Evolutionary conservation across 2,329 filamentous ascomycete species (phyloP).

Genomic region (Apiospora arundinis): DNA sequence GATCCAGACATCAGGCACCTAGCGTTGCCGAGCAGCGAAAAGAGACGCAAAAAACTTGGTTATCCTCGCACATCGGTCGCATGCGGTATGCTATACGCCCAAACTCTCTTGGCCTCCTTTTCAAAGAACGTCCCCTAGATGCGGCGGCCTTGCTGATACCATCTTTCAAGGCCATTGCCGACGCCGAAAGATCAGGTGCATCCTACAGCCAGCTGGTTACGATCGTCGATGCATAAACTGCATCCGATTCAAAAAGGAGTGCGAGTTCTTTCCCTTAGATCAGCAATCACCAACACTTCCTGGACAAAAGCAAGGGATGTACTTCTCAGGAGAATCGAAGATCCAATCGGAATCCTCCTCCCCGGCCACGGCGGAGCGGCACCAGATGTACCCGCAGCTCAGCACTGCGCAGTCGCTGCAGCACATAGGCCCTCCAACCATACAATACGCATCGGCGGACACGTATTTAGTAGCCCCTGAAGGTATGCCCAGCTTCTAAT

Average conservation of each 20-base stretch:
- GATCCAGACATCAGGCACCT: slow-evolving; percentile 43
- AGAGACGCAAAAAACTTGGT: slow-evolving; percentile 85
- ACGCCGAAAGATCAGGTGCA: slow-evolving; percentile 90
- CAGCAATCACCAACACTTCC: slow-evolving; percentile 61
- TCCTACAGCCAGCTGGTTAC: slow-evolving; percentile 74
- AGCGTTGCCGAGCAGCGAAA: slow-evolving; percentile 52
- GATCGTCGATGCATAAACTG: slow-evolving; percentile 88
- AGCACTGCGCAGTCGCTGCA: slow-evolving; percentile 47
- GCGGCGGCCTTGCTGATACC: slow-evolving; percentile 14
- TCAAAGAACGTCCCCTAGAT: slow-evolving; percentile 14
- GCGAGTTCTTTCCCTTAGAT: slow-evolving; percentile 89
- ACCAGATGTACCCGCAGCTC: slow-evolving; percentile 50
- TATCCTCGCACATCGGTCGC: slow-evolving; percentile 96
- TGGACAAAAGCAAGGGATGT: slow-evolving; percentile 49
- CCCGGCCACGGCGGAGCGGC: slow-evolving; percentile 50
- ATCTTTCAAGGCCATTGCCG: slow-evolving; percentile 78
- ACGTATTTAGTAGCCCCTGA: slow-evolving; percentile 1
- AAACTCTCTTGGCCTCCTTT: too few relatives aligned
- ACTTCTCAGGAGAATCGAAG: slow-evolving; percentile 46
- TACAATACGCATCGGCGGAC: slow-evolving; percentile 38
- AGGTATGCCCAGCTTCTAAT: not conserved
- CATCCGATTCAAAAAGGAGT: slow-evolving; percentile 92
- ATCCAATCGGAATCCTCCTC: slow-evolving; percentile 55
- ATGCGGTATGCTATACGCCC: slow-evolving; percentile 75
- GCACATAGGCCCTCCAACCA: slow-evolving; percentile 51